Percentiles rank a stretch among this genome's conserved stretches.
These are phyloP conservation scores for Dryas integrifolia DNA, from an alignment of 331 rosid genomes.

Conservation along the genomic window DNA sequence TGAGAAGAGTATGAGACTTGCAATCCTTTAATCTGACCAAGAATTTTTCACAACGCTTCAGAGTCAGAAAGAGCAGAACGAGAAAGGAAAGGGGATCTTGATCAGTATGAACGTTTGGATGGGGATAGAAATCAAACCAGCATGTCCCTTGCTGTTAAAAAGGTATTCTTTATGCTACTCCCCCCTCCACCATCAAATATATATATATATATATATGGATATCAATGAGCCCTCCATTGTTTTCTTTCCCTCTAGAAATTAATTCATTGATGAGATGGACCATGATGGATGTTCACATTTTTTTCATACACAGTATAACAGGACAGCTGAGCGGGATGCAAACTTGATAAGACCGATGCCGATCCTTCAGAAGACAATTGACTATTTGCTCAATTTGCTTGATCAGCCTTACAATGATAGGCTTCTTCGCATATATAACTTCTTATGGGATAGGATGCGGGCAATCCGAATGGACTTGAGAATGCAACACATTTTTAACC, in stretches of 20 bases:
- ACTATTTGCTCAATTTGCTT: conserved; percentile 72
- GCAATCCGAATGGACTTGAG: conserved; percentile 97
- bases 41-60: conserved; percentile 29
- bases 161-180: conserved; percentile 45
- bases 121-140: conserved; percentile 93
- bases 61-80: conserved; percentile 92
- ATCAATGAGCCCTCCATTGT: not conserved
- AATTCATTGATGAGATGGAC: not conserved
- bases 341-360: conserved; percentile 89
- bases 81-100: conserved; percentile 98
- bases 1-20: conserved; percentile 12
- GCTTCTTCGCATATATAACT: conserved; percentile 84
- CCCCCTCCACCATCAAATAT: not conserved
- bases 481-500: conserved; percentile 95
- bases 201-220: not conserved
- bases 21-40: not conserved
- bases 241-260: not conserved
- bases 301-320: conserved; percentile 57
- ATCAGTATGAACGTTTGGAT: conserved; percentile 79
- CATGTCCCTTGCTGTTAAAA: conserved; percentile 82
- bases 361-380: conserved; percentile 68
- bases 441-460: conserved; percentile 99
- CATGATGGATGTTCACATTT: conserved; percentile 7
- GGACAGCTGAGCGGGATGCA: conserved; percentile 99
- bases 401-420: conserved; percentile 71